Evolutionary conservation across 2,329 filamentous ascomycete species (phyloP).

Genomic region (Colletotrichum sansevieriae): DNA sequence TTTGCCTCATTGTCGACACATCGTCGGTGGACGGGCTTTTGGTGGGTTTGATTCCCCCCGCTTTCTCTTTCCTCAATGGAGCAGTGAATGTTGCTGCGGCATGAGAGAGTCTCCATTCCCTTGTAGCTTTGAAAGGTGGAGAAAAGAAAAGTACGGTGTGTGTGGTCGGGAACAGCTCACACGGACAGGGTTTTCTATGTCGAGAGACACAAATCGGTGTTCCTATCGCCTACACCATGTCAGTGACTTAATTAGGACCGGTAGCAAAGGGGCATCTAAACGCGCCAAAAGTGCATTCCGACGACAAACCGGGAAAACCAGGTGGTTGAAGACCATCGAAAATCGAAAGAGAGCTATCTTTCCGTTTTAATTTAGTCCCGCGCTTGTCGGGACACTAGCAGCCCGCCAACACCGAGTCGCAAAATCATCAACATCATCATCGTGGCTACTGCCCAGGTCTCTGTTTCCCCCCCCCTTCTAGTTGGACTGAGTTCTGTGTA

Average conservation of each 20-base stretch:
- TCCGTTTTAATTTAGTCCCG: neutral
- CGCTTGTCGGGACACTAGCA: slow-evolving; percentile 19
- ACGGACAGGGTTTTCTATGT: neutral
- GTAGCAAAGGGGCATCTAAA: neutral
- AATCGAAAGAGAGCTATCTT: neutral
- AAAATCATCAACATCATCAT: slow-evolving; percentile 33
- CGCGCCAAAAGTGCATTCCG: slow-evolving; percentile 1
- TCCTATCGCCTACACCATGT: neutral
- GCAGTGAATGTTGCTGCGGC: slow-evolving; percentile 7
- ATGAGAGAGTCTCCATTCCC: slow-evolving; percentile 18
- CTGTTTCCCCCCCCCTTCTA: too few relatives aligned
- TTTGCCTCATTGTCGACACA: slow-evolving; percentile 10
- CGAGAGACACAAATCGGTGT: too few relatives aligned
- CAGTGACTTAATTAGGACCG: neutral
- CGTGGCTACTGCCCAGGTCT: slow-evolving; percentile 9
- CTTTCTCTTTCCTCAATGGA: slow-evolving; percentile 14
- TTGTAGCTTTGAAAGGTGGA: neutral
- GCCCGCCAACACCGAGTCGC: slow-evolving; percentile 8
- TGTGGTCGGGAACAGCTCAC: neutral
- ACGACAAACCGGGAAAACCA: neutral
- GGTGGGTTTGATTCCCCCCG: neutral
- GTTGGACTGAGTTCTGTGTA: too few relatives aligned
- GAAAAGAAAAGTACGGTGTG: neutral
- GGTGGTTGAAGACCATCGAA: slow-evolving; percentile 3
- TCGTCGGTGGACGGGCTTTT: neutral